Percentiles rank a stretch among this genome's conserved stretches.
Conservation (phyloP, 768 basidiomycete genomes). For the Amanita jacksonii region DNA sequence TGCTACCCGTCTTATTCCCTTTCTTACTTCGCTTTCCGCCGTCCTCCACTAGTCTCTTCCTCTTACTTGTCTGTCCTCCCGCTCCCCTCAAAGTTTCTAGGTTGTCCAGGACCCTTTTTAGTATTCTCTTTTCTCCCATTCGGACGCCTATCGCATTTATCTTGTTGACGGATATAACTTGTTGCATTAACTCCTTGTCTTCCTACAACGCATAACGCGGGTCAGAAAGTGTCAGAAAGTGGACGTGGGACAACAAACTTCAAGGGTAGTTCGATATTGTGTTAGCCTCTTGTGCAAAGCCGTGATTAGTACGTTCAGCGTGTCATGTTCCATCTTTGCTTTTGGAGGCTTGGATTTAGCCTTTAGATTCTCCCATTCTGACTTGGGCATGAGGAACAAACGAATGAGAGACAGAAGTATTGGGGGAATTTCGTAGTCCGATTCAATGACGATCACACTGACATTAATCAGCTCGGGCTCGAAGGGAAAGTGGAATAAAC, state of each 20-base stretch:
- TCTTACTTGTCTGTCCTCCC: not conserved
- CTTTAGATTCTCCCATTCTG: slow-evolving; percentile 51
- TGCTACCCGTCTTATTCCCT: slow-evolving; percentile 5
- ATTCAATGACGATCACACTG: slow-evolving; percentile 50
- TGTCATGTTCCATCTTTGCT: slow-evolving; percentile 41
- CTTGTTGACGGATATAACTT: slow-evolving; percentile 32
- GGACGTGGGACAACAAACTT: slow-evolving; percentile 32
- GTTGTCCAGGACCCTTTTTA: slow-evolving; percentile 24
- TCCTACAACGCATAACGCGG: slow-evolving; percentile 19
- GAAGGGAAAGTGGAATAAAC: slow-evolving; percentile 17
- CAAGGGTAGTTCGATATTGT: slow-evolving; percentile 48
- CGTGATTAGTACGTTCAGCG: slow-evolving; percentile 36
- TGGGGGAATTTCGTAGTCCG: slow-evolving; percentile 40
- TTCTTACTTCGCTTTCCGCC: slow-evolving; percentile 2
- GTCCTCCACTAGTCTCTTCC: slow-evolving; percentile 9
- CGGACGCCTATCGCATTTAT: slow-evolving; percentile 64
- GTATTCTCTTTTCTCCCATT: slow-evolving; percentile 69
- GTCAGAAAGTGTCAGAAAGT: slow-evolving; percentile 4
- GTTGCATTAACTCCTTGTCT: slow-evolving; percentile 41
- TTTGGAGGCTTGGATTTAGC: slow-evolving; percentile 69
- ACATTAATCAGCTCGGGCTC: not conserved
- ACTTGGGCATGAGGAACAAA: slow-evolving; percentile 44
- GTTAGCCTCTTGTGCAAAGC: slow-evolving; percentile 41
- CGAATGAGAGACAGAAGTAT: slow-evolving; percentile 56
- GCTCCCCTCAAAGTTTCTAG: slow-evolving; percentile 10